Conservation (phyloP, 2,329 filamentous ascomycete genomes). For the Coniella lustricola region DNA sequence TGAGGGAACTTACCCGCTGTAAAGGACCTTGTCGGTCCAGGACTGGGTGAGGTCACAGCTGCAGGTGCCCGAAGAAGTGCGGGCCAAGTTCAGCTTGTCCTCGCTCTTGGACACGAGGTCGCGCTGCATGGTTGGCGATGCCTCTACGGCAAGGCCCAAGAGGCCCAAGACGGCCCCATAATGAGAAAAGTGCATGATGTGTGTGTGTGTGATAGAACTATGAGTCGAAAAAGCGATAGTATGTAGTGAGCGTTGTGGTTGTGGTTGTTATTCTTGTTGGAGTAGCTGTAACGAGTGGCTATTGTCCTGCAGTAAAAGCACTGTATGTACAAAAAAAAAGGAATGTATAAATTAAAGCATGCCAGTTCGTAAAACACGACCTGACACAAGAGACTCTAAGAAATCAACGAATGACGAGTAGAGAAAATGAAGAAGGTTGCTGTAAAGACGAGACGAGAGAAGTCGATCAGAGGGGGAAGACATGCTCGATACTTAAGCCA, state of each 20-base stretch:
- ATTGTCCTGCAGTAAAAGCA: conserved; percentile 1
- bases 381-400: conserved; percentile 7
- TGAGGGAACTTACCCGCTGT: conserved; percentile 10
- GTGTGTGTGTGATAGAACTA: neutral
- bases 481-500: conserved; percentile 6
- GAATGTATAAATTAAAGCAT: conserved; percentile 4
- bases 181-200: conserved; percentile 13
- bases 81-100: conserved; percentile 11
- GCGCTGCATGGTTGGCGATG: conserved; percentile 10
- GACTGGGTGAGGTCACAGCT: conserved; percentile 13
- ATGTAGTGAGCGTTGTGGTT: too few relatives aligned
- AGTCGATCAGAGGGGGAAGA: neutral
- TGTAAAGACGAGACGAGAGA: conserved; percentile 2
- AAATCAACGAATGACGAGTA: conserved; percentile 14
- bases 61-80: conserved; percentile 4
- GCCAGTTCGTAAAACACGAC: conserved; percentile 2
- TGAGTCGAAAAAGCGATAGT: neutral
- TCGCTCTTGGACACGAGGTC: conserved; percentile 7
- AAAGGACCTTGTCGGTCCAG: conserved; percentile 11
- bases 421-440: conserved; percentile 4
- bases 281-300: neutral
- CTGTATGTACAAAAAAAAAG: too few relatives aligned
- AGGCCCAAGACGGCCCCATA: conserved; percentile 14
- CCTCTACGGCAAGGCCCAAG: conserved; percentile 11
- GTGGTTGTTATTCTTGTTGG: neutral